Evolutionary conservation across 1,284 basidiomycete species (phyloP), one percentile per base, ranked within the genome.

Genomic region (Papiliotrema flavescens): DNA sequence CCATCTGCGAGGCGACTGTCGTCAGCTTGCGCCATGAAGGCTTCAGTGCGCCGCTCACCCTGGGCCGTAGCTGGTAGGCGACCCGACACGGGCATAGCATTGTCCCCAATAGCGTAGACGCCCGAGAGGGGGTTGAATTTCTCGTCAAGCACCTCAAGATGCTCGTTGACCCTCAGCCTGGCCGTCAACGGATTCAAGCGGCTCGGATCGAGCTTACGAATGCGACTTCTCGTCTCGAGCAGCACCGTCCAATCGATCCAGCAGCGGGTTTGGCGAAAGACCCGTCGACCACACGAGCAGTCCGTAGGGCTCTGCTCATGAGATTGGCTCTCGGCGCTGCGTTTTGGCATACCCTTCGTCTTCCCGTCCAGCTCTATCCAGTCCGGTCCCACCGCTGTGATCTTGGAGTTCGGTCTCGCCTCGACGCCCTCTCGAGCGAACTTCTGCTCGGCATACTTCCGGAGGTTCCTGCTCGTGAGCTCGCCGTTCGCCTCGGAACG

Each of bases 281-380:
- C 89, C 89, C 4, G 90, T 91, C 62, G 84, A 86, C 91, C 90
- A 92, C 19, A 94, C 89, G 5, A 90, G 81, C 37, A 92, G 77
- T 15, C 90, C 90, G 68, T 86, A 89, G 14, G 84, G 84, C 24
- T 89, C 87, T 87, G 76, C 0, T 71, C 3, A 32, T 55, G 75
- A 23, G 69, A 13, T 74, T 73, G 77, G 78, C 7, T 76, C 54
- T 13, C 71, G 71, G 54, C 74, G 26, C 17, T 6, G 14, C 26
- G 28, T 32, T 4, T 17, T 13, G 2, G 75, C 11, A 75, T 73
- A 55, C 75, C 66, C 41, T 76, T 68, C 14, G 79, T 53, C 23
- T 59, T 62, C n/a, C 72, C 67, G 56, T 79, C 63, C 6, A 75
- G 57, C 46, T 69, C 67, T 47, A 77, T 69, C 53, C 74, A 78